Evolutionary conservation across 768 basidiomycete genomes (phyloP).

Genomic region (Boletus tomentosulus): DNA sequence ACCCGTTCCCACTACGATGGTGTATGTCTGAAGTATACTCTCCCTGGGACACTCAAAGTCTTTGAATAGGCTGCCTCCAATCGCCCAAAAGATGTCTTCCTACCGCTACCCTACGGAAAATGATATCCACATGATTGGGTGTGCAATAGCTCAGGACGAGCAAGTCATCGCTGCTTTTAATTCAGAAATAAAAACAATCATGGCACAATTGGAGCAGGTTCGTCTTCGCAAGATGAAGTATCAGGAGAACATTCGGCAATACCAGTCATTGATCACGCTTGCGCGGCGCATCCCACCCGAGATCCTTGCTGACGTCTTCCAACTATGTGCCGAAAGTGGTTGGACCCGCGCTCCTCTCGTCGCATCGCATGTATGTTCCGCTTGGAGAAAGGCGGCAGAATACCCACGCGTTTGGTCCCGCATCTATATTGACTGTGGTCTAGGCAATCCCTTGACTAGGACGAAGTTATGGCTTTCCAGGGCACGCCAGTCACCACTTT

Average conservation of each 20-base stretch:
- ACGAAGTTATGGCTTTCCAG: slow-evolving; percentile 50
- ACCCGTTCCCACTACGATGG: no score
- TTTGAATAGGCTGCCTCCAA: slow-evolving; percentile 1
- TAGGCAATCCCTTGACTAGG: slow-evolving; percentile 37
- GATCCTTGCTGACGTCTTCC: slow-evolving; percentile 47
- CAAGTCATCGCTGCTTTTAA: slow-evolving; percentile 35
- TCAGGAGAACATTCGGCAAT: slow-evolving; percentile 39
- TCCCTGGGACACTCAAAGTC: background rate
- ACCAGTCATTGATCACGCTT: slow-evolving; percentile 47
- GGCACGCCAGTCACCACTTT: slow-evolving; percentile 40
- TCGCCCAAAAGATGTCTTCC: slow-evolving; percentile 18
- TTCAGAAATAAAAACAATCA: no score
- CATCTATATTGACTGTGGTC: slow-evolving; percentile 48
- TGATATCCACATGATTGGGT: slow-evolving; percentile 15
- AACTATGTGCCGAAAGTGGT: slow-evolving; percentile 45
- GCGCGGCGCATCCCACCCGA: slow-evolving; percentile 55
- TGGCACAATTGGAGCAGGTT: slow-evolving; percentile 40
- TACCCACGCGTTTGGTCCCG: slow-evolving; percentile 58
- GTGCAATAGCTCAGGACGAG: slow-evolving; percentile 36
- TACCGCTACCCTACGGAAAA: slow-evolving; percentile 15
- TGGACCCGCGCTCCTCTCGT: slow-evolving; percentile 54
- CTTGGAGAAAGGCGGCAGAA: slow-evolving; percentile 61
- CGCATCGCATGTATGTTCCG: slow-evolving; percentile 54
- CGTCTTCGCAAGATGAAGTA: slow-evolving; percentile 30
- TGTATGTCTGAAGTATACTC: background rate